These are phyloP conservation scores for Hemerocallis citrina DNA, from an alignment of 106 monocot genomes.

Conservation along the genomic window DNA sequence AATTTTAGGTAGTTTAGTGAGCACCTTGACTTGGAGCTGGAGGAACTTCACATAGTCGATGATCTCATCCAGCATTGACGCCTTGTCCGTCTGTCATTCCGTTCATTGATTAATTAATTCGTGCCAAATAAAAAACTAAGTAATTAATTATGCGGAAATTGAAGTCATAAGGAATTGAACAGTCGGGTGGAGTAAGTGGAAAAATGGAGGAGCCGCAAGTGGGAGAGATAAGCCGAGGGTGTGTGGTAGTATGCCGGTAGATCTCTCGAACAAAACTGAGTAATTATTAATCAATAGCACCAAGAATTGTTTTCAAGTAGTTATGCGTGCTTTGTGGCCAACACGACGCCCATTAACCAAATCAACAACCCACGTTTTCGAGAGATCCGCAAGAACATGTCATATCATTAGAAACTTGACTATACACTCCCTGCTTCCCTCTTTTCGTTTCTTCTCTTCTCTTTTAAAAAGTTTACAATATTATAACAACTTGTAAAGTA, in stretches of 20 bases:
- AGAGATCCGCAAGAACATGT: not conserved
- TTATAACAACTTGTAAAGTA: not conserved
- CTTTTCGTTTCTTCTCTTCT: not conserved
- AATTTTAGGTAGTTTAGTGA: too few relatives aligned
- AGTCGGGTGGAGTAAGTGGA: not conserved
- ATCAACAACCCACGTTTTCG: too few relatives aligned
- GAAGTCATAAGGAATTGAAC: too few relatives aligned
- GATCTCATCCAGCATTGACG: conserved; percentile 98
- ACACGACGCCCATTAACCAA: not conserved
- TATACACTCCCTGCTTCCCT: too few relatives aligned
- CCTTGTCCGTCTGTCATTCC: conserved; percentile 85
- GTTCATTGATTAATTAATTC: not conserved
- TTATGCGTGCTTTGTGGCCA: conserved; percentile 1
- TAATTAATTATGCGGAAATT: too few relatives aligned
- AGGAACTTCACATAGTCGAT: conserved; percentile 98
- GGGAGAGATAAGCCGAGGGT: not conserved
- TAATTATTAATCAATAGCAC: too few relatives aligned
- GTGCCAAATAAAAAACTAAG: too few relatives aligned
- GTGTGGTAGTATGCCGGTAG: not conserved
- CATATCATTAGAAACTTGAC: not conserved
- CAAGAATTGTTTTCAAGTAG: too few relatives aligned
- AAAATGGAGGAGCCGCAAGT: not conserved
- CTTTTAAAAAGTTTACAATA: not conserved
- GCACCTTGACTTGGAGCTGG: conserved; percentile 95
- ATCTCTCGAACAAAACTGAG: conserved; percentile 7